Evolutionary conservation across 129 eudicot genomes (phyloP).

Genomic region (Tagetes patula): DNA sequence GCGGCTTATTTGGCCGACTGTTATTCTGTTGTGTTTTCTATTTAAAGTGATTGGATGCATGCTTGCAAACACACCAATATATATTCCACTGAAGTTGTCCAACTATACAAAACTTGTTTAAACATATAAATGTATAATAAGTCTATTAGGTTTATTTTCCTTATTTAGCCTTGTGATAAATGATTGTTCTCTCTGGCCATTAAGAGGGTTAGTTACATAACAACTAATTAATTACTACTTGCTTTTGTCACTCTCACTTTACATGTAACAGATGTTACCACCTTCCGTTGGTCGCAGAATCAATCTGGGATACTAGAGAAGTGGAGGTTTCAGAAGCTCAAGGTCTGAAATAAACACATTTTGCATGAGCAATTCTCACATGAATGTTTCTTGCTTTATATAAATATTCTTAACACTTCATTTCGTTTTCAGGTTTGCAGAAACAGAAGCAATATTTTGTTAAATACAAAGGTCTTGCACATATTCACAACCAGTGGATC

Average conservation of each 20-base stretch:
- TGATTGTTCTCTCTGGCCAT: constrained; percentile 4
- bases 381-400: constrained; percentile 5
- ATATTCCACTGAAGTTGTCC: neutral
- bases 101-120: neutral
- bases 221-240: neutral
- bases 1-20: neutral
- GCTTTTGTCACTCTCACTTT: constrained; percentile 15
- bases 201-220: neutral
- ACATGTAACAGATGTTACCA: constrained; percentile 52
- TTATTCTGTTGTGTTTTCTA: neutral
- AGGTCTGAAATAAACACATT: constrained; percentile 40
- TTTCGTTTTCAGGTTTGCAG: constrained; percentile 38
- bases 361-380: constrained; percentile 9
- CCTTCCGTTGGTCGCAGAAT: constrained; percentile 51
- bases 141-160: neutral
- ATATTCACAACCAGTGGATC: constrained; percentile 70
- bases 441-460: constrained; percentile 66
- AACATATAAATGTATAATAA: neutral
- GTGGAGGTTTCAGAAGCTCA: constrained; percentile 43
- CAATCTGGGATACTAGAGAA: constrained; percentile 64
- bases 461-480: constrained; percentile 76
- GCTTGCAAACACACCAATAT: neutral
- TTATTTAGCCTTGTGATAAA: neutral
- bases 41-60: neutral
- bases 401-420: neutral